phyloP scores from a whole-genome alignment of 805 yeast species.

The Nakazawaea pomicola region DNA sequence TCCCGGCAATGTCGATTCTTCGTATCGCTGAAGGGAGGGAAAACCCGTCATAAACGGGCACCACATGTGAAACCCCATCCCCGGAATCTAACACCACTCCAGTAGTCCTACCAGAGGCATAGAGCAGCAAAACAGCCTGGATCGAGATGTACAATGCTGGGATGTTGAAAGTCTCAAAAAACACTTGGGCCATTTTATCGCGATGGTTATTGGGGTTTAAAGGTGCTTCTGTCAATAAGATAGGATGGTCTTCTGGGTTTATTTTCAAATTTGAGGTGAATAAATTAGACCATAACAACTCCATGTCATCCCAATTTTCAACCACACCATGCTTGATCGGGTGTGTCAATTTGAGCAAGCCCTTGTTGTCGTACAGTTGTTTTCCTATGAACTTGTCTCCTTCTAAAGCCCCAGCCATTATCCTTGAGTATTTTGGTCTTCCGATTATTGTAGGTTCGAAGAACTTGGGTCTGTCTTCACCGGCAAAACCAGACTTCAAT shows the following conservation, averaged over 20 bases:
- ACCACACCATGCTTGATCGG: conserved; percentile 82
- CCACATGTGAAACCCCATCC: conserved; percentile 85
- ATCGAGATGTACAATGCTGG: conserved; percentile 72
- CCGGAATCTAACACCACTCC: conserved; percentile 91
- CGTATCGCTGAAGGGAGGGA: conserved; percentile 66
- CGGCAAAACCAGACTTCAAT: conserved; percentile 88
- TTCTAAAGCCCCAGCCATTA: conserved; percentile 66
- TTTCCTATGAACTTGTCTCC: conserved; percentile 73
- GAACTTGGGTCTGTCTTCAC: conserved; percentile 75
- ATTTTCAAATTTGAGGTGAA: conserved; percentile 54
- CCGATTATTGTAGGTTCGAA: conserved; percentile 68
- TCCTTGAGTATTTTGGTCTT: conserved; percentile 74
- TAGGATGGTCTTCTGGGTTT: conserved; percentile 76
- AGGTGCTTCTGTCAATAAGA: conserved; percentile 86
- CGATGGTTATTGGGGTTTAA: conserved; percentile 64
- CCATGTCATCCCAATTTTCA: conserved; percentile 83
- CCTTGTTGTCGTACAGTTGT: conserved; percentile 70
- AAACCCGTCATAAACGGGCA: conserved; percentile 89
- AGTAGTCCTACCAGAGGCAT: conserved; percentile 87
- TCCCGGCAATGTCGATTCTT: conserved; percentile 78
- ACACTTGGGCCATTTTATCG: conserved; percentile 53
- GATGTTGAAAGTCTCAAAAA: conserved; percentile 68
- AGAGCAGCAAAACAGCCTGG: conserved; percentile 77
- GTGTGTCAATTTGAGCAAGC: conserved; percentile 63
- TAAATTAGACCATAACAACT: conserved; percentile 68